Base-by-base conservation (phyloP, 768 basidiomycete species). In the Mrakia frigida region DNA sequence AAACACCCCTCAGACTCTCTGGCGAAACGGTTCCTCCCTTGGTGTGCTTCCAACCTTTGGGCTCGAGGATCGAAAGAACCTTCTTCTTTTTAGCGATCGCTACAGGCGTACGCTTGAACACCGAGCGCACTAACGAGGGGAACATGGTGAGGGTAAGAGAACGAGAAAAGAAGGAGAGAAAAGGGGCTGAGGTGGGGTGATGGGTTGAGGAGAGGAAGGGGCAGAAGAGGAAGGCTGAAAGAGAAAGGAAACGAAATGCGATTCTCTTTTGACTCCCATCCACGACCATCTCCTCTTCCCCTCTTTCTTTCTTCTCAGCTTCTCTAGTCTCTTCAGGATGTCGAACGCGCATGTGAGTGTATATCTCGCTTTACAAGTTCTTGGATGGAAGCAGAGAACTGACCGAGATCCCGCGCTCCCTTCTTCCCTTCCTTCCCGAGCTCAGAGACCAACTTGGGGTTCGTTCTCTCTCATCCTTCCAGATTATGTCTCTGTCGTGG, bases 401-500 rank as follows among this genome's bases (percentile, higher is more conserved):
- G 73, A 74, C 59, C 5, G 41, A 2, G 33, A 28, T 41, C 0
- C 14, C 39, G 39, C 53, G 31, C 39, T 33, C 61, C 35, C 61
- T 41, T 16, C 6, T 31, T 25, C 25, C 46, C 46, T 33, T n/a
- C 59, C 28, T 43, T 21, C 28, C 25, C 56, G 56, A 28, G 46
- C 46, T 56, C 35, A 75, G 74, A 33, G 74, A 75, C 74, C 74
- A 56, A 75, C 74, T 18, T 75, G 74, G 74, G 67, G 74, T 75
- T 21, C 65, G 74, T 63, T 35, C 56, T 43, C 6, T 50, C 18
- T 16, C 61, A 18, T 37, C n/a, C 61, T 63, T 18, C 21, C 61
- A 9, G 9, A 2, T 33, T 31, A 33, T 63, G 6, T 31, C 18
- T 37, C 33, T 59, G 7, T 21, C 11, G 23, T 9, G 56, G 25